Percentiles rank a stretch among this genome's conserved stretches.
phyloP scores from a whole-genome alignment of 1,139 yeast species.

The Debaryomyces robertsiae region DNA sequence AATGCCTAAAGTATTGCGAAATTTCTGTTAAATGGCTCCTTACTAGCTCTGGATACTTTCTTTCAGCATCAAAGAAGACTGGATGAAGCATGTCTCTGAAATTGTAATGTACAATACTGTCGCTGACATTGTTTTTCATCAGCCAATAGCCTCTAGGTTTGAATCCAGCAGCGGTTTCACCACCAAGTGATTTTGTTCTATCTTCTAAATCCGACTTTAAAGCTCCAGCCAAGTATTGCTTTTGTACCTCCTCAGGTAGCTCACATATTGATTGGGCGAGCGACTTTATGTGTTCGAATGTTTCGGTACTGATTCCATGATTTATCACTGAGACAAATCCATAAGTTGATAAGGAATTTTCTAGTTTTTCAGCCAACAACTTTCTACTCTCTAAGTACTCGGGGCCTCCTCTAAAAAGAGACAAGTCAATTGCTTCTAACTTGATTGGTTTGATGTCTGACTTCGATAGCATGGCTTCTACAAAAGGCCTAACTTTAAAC shows the following conservation, averaged over 20 bases:
- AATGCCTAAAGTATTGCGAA: constrained; percentile 27
- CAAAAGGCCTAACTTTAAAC: constrained; percentile 26
- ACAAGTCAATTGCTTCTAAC: constrained; percentile 23
- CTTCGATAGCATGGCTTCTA: constrained; percentile 20
- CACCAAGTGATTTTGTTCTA: constrained; percentile 24
- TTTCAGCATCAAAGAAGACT: constrained; percentile 22
- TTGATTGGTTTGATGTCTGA: constrained; percentile 15
- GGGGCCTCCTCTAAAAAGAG: constrained; percentile 22
- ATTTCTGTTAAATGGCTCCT: constrained; percentile 30
- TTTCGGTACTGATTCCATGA: constrained; percentile 23
- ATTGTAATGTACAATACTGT: constrained; percentile 32
- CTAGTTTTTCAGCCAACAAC: constrained; percentile 22
- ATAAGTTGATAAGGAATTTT: constrained; percentile 24
- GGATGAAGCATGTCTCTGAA: constrained; percentile 29
- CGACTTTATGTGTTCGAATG: constrained; percentile 22
- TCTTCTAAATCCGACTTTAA: constrained; percentile 32
- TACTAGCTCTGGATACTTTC: constrained; percentile 32
- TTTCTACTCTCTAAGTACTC: constrained; percentile 17
- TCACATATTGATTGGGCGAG: constrained; percentile 27
- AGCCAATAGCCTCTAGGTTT: constrained; percentile 37
- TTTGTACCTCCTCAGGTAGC: constrained; percentile 23
- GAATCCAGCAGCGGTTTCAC: constrained; percentile 33
- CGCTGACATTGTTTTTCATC: constrained; percentile 34
- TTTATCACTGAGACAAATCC: constrained; percentile 25
- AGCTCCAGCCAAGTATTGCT: constrained; percentile 30